Evolutionary conservation across 352 stramenopile species (phyloP), one percentile per base, ranked within the genome.

Genomic region (Phytophthora vignae): DNA sequence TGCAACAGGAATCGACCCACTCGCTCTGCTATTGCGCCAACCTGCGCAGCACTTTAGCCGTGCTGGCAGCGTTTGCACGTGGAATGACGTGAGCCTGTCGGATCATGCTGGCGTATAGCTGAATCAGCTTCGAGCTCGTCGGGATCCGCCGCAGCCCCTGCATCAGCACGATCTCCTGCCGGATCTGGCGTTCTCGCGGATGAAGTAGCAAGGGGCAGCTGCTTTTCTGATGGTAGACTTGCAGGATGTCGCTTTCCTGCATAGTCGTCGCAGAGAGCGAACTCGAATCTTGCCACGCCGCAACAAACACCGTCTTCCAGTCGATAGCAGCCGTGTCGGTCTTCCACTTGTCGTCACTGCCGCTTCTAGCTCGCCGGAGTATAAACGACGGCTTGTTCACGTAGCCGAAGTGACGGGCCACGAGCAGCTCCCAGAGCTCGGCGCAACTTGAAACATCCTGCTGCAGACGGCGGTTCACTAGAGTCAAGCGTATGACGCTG

Each of bases 111-210:
- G 82, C 83, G 66, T 90, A 92, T 9, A 86, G 57, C 29, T 73
- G 58, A 42, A 92, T 71, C n/a, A 90, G 73, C 55, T 72, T 58
- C 14, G 65, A 33, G 64, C 78, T 90, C 9, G 67, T 71, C 29
- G 85, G 85, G 49, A 91, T 86, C 10, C 73, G 73, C 7, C 69
- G 77, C 29, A 93, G 55, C 10, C 74, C 85, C 55, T 86, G 72
- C 73, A 91, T 91, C 60, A 93, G 85, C 58, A 90, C 57, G 25
- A 93, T 75, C 62, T 93, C 85, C 15, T 84, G 67, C 25, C 82
- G 77, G 29, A 91, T 79, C 53, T 76, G 69, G 59, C 33, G 10
- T 74, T 91, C 79, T 49, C 19, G 54, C 25, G 58, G 38, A 29
- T 70, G 77, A 38, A 88, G 77, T 12, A 29, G 11, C 63, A 79